A percentile compares a stretch with the other conserved stretches of the same genome.
Evolutionary conservation across 495 filamentous ascomycete species (phyloP).

Genomic region (Annulohypoxylon bovei): DNA sequence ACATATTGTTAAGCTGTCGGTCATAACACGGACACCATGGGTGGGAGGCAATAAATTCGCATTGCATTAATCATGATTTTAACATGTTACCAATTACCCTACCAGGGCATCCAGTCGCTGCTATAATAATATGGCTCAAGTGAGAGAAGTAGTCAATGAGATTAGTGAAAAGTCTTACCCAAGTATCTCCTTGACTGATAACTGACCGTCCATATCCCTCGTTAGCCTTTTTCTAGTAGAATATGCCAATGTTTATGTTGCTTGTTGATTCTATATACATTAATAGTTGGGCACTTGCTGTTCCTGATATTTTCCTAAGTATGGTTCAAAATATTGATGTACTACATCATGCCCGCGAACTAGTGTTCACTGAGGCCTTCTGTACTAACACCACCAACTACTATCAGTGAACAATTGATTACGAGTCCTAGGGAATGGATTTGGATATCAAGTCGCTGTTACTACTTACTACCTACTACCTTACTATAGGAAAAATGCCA

Average conservation of each 20-base stretch:
- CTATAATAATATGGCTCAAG: neutral
- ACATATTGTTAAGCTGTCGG: constrained; percentile 37
- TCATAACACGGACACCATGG: constrained; percentile 18
- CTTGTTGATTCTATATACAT: neutral
- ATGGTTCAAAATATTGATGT: too few species aligned
- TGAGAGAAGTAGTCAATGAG: neutral
- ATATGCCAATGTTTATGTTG: neutral
- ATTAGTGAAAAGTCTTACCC: neutral
- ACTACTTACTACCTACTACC: neutral
- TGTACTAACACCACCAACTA: neutral
- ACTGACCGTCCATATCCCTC: neutral
- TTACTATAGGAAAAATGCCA: neutral
- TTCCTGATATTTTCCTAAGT: too few species aligned
- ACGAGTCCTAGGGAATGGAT: neutral
- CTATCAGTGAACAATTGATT: neutral
- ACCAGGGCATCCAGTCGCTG: too few species aligned
- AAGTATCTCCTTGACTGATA: neutral
- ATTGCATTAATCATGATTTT: constrained; percentile 38
- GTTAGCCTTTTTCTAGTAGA: neutral
- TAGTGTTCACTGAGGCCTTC: neutral
- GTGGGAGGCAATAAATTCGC: constrained; percentile 31
- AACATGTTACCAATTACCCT: neutral
- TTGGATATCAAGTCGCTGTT: neutral
- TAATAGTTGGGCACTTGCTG: neutral
- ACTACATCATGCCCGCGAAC: neutral